Conservation (phyloP, 305 asterid genomes). For the Rubia tinctorum region DNA sequence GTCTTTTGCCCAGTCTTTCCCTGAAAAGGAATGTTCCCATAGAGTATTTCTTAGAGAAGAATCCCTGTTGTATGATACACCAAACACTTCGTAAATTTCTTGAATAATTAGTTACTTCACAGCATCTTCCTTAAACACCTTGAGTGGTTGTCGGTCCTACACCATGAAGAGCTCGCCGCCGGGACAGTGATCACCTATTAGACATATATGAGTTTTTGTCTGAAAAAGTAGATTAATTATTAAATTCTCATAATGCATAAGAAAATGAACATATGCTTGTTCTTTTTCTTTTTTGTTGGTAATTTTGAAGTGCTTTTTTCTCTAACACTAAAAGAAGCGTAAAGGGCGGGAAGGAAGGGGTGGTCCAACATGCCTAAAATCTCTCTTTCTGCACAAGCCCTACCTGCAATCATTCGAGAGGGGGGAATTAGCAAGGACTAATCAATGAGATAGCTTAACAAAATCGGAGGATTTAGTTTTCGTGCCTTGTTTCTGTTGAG, state of each 20-base stretch:
- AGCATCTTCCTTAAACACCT: too few relatives aligned
- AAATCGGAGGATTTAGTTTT: neutral
- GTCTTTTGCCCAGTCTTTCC: too few relatives aligned
- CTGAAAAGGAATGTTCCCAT: too few relatives aligned
- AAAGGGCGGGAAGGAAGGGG: neutral
- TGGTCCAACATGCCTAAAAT: constrained; percentile 24
- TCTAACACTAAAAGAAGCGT: neutral
- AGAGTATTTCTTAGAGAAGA: too few relatives aligned
- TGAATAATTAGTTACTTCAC: too few relatives aligned
- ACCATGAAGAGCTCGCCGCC: neutral
- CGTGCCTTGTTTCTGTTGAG: constrained; percentile 1
- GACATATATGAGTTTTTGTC: neutral
- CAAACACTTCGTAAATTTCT: too few relatives aligned
- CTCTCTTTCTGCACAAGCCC: constrained; percentile 99
- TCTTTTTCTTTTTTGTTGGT: too few relatives aligned
- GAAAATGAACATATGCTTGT: neutral
- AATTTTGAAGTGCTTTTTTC: neutral
- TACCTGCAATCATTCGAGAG: constrained; percentile 51
- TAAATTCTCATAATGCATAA: neutral
- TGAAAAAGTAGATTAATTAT: neutral
- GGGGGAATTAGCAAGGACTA: constrained; percentile 5
- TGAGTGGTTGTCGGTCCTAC: too few relatives aligned
- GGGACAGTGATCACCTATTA: neutral
- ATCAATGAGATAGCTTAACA: neutral
- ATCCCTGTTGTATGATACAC: too few relatives aligned